Percentiles rank a stretch among this genome's conserved stretches.
phyloP scores from a whole-genome alignment of 805 yeast genomes.

The Jamesozyma spencerorum region DNA sequence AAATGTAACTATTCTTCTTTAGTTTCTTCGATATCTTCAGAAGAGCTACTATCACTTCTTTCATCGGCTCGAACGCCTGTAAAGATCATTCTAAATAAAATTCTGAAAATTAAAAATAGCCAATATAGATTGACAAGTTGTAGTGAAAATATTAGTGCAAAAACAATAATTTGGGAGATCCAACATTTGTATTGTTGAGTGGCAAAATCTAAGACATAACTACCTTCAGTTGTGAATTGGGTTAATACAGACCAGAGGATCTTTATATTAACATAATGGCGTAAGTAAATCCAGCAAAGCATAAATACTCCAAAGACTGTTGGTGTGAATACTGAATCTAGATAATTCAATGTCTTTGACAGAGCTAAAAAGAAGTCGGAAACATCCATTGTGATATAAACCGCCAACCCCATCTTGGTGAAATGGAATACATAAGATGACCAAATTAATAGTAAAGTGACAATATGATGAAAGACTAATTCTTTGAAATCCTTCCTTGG shows the following conservation, averaged over 20 bases:
- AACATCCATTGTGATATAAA: constrained; percentile 92
- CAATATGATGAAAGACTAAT: constrained; percentile 83
- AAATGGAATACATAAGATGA: constrained; percentile 88
- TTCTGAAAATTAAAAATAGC: constrained; percentile 73
- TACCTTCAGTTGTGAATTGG: constrained; percentile 80
- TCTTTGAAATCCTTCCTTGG: constrained; percentile 93
- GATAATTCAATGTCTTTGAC: constrained; percentile 77
- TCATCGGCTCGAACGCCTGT: constrained; percentile 64
- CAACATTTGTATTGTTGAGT: constrained; percentile 94
- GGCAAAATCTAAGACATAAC: constrained; percentile 69
- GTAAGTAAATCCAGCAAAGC: constrained; percentile 70
- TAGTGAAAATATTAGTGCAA: constrained; percentile 63
- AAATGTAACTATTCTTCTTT: not conserved
- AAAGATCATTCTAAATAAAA: constrained; percentile 54
- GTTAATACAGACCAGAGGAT: constrained; percentile 83
- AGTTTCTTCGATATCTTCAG: constrained; percentile 15
- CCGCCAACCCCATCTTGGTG: constrained; percentile 88
- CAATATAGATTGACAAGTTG: constrained; percentile 84
- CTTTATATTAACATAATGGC: constrained; percentile 76
- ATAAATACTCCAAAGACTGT: constrained; percentile 65
- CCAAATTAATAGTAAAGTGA: constrained; percentile 82
- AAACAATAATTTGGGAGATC: constrained; percentile 88
- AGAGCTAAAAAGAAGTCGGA: constrained; percentile 84
- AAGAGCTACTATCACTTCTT: constrained; percentile 68
- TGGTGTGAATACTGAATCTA: constrained; percentile 55